Base-by-base conservation (phyloP, 2,329 filamentous ascomycete species). In the Trichoderma sp. region DNA sequence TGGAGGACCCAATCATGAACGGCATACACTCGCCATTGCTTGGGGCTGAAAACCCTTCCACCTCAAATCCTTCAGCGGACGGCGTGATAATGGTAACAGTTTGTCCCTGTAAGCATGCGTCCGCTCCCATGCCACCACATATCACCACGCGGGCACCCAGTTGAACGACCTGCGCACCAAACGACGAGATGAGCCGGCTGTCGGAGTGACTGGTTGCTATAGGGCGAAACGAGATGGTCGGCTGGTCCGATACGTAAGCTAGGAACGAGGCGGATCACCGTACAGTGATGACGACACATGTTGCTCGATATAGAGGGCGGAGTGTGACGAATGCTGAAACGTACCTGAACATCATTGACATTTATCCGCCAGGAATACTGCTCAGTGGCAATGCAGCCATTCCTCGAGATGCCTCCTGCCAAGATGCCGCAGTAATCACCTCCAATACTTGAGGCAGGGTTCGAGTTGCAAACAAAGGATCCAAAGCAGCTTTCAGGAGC, bases 1-100 rank as follows among this genome's bases (percentile, higher is more conserved):
- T 79, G 5, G 87, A 87, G 63, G 88, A 84, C 2, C 93, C 92
- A 58, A 92, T 81, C 57, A 96, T 81, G 6, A 96, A 80, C 14
- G 92, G 92, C 62, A 70, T 66, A 10, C 66, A 41, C 3, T 57
- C 41, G 12, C 30, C 44, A 21, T 44, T n/a, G 7, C 39, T 21
- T 1, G 52, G 41, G 6, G 50, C 47, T 21, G 41, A 34, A 41
- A 51, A 44, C 5, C n/a, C 12, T 21, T 26, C 24, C 28, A 66
- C 60, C 14, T 63, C 59, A 41, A 57, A 34, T 28, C 24, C 26
- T 19, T 58, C 43, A 19, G 48, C 44, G 28, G 45, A 52, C n/a
- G 61, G 52, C 19, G 34, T 50, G 15, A 66, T 47, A 12, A 24
- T 44, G 14, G 67, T 56, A n/a, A 75, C 63, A 24, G 68, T 70